These are phyloP conservation scores for Trametes gibbosa DNA, from an alignment of 768 basidiomycete genomes.

Conservation along the genomic window DNA sequence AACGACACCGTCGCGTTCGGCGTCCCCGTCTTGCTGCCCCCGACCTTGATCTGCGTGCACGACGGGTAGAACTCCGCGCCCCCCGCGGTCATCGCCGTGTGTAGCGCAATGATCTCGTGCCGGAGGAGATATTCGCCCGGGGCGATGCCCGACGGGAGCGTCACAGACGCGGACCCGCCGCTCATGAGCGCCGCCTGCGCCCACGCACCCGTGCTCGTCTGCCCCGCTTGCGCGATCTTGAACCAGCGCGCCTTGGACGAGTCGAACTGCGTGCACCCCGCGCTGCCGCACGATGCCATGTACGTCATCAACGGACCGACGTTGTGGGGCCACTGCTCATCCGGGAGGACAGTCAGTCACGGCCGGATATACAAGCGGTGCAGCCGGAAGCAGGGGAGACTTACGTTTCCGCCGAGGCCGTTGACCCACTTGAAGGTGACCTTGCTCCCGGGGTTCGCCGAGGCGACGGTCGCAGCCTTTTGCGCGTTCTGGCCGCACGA, in stretches of 20 bases:
- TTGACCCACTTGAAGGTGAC: constrained; percentile 57
- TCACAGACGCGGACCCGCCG: neutral
- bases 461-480: constrained; percentile 44
- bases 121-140: constrained; percentile 75
- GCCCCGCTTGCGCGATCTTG: constrained; percentile 45
- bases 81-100: constrained; percentile 31
- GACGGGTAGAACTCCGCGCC: constrained; percentile 78
- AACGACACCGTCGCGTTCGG: constrained; percentile 53
- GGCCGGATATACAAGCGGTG: constrained; percentile 20
- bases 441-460: constrained; percentile 57
- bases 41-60: constrained; percentile 55
- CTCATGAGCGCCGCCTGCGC: constrained; percentile 28
- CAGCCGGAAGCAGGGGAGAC: neutral
- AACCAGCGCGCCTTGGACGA: constrained; percentile 65
- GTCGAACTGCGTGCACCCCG: constrained; percentile 61
- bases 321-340: constrained; percentile 50
- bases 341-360: neutral
- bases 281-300: constrained; percentile 57
- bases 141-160: constrained; percentile 39
- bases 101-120: constrained; percentile 49
- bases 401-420: constrained; percentile 34
- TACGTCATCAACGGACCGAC: constrained; percentile 75
- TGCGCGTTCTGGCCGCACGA: constrained; percentile 59
- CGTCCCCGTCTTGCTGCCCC: constrained; percentile 50
- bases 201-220: constrained; percentile 26